A percentile compares a stretch with the other conserved stretches of the same genome.
phyloP scores from a whole-genome alignment of 2,329 filamentous ascomycete species.

The Ceratocystis colombiana region DNA sequence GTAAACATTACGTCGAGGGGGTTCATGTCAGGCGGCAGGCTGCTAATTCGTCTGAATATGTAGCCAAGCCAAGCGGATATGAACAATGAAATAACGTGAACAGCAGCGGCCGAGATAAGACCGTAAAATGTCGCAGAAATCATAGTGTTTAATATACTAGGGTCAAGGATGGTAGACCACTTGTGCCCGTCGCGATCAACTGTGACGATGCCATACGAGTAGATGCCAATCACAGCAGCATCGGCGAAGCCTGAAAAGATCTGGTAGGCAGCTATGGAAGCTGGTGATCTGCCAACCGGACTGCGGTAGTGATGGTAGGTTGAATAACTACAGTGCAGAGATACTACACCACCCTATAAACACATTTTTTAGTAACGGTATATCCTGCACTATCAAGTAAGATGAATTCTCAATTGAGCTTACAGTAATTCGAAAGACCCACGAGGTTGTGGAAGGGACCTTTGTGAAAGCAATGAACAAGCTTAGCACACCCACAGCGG shows the following conservation, averaged over 20 bases:
- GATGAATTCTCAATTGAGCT: constrained; percentile 31
- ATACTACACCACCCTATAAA: constrained; percentile 60
- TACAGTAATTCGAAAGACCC: constrained; percentile 70
- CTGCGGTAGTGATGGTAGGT: constrained; percentile 69
- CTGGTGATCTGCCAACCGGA: constrained; percentile 60
- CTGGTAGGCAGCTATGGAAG: constrained; percentile 79
- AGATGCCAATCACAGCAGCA: constrained; percentile 45
- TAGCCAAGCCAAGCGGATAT: constrained; percentile 66
- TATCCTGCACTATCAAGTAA: too few species aligned
- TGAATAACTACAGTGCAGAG: constrained; percentile 62
- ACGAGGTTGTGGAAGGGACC: constrained; percentile 53
- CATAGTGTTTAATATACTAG: constrained; percentile 48
- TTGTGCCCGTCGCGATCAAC: constrained; percentile 36
- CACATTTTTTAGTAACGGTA: not conserved
- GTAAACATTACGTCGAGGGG: constrained; percentile 80
- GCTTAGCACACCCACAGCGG: constrained; percentile 59
- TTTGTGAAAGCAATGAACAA: constrained; percentile 68
- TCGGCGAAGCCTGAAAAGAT: constrained; percentile 71
- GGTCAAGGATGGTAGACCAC: constrained; percentile 61
- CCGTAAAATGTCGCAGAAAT: constrained; percentile 58
- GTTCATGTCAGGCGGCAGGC: constrained; percentile 88
- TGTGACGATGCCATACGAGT: constrained; percentile 44
- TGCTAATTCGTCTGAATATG: constrained; percentile 71
- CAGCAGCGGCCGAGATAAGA: constrained; percentile 50
- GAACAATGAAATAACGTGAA: constrained; percentile 61